Percentiles rank a stretch among this genome's conserved stretches.
phyloP scores from a whole-genome alignment of 2,329 filamentous ascomycete genomes.

The Coniosporium tulheliwenetii region DNA sequence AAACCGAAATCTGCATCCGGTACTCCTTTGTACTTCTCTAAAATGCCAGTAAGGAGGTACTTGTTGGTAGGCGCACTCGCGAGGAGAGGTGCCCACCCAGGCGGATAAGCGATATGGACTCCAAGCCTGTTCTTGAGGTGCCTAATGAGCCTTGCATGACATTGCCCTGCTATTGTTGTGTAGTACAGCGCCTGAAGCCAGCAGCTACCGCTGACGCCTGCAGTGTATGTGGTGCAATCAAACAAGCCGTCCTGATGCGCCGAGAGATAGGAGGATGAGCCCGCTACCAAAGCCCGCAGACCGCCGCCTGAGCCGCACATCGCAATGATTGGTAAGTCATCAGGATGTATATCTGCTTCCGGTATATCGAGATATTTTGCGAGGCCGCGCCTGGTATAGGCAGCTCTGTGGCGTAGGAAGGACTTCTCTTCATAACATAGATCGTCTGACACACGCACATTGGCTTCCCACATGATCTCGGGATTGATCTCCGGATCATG shows the following conservation, averaged over 20 bases:
- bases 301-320: conserved; percentile 92
- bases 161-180: conserved; percentile 57
- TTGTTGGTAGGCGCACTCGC: conserved; percentile 90
- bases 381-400: conserved; percentile 54
- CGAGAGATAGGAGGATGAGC: conserved; percentile 73
- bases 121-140: conserved; percentile 77
- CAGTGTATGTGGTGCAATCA: conserved; percentile 88
- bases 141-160: conserved; percentile 55
- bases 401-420: conserved; percentile 55
- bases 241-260: conserved; percentile 77
- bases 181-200: conserved; percentile 87
- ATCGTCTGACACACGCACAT: conserved; percentile 64
- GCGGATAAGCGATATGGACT: conserved; percentile 86
- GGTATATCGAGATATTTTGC: conserved; percentile 68
- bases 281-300: conserved; percentile 75
- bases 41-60: conserved; percentile 68
- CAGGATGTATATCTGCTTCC: conserved; percentile 71
- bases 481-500: conserved; percentile 72
- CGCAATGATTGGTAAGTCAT: conserved; percentile 85
- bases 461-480: conserved; percentile 69
- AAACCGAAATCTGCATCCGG: conserved; percentile 69
- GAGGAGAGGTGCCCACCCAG: conserved; percentile 63
- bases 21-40: conserved; percentile 83
- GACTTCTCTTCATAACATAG: conserved; percentile 71
- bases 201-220: conserved; percentile 88